Evolutionary conservation across 257 asterid species (phyloP).

Genomic region (Handroanthus guayacan): DNA sequence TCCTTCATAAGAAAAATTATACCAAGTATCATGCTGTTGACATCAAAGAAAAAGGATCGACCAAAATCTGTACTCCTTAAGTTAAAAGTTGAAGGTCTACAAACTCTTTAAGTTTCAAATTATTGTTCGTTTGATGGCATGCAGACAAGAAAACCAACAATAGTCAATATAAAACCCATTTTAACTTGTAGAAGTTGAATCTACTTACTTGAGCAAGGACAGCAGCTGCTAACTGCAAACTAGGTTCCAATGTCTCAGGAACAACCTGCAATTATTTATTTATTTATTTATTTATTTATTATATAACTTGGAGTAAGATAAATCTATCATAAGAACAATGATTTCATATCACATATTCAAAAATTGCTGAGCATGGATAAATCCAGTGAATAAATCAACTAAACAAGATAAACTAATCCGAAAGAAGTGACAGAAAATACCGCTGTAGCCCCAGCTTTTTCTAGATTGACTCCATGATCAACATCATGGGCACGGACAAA

Average conservation of each 20-base stretch:
- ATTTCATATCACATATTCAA: background rate
- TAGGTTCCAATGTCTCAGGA: constrained; percentile 87
- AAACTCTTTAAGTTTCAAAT: background rate
- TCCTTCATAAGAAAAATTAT: too few species aligned
- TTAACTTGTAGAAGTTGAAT: background rate
- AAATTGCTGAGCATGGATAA: background rate
- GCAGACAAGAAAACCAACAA: background rate
- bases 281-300: background rate
- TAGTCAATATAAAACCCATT: too few species aligned
- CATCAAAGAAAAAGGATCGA: too few species aligned
- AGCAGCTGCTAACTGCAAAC: constrained; percentile 87
- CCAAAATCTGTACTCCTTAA: too few species aligned
- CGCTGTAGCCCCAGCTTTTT: constrained; percentile 89
- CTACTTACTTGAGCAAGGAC: constrained; percentile 80
- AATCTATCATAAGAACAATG: constrained; percentile 11
- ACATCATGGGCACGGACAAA: constrained; percentile 91
- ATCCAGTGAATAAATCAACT: background rate
- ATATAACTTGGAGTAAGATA: background rate
- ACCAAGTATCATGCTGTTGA: too few species aligned
- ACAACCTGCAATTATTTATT: constrained; percentile 59
- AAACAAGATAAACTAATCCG: background rate
- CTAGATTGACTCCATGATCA: constrained; percentile 80
- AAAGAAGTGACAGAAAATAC: constrained; percentile 45
- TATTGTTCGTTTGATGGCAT: background rate
- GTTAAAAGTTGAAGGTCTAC: background rate